Base-by-base conservation (phyloP, 2,329 filamentous ascomycete species). In the Calonectria pteridis region DNA sequence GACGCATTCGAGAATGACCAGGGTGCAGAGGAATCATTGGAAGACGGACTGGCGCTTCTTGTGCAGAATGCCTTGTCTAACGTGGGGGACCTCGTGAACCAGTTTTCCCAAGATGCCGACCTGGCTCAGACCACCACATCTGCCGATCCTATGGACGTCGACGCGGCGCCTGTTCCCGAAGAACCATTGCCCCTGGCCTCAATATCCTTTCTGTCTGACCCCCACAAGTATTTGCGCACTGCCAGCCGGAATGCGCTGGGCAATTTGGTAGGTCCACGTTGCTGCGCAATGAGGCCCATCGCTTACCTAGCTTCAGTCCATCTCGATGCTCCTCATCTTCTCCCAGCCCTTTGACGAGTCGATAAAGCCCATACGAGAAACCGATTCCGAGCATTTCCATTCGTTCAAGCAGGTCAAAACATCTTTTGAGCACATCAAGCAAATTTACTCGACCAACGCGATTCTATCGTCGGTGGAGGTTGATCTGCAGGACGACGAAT, bases 11-110 rank as follows among this genome's bases (percentile, higher is more conserved):
- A 77, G 23, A 50, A 69, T 16, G 75, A 79, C 1, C 72, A 74
- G 35, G 77, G 76, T 29, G 78, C 76, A 6, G 80, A 81, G 68
- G 79, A 80, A 35, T 82, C 81, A 28, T 76, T 85, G 13, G 84
- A 85, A 64, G 82, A 84, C 68, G 83, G 81, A 1, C 79, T 85
- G 53, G 84, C 82, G 33, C 80, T 85, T 23, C 80, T 86, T 11
- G 84, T 86, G 10, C 83, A 85, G 73, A 85, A 85, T 80, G 85
- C 85, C 63, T 79, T 86, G 29, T 84, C 83, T 67, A 84, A 85
- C 73, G 84, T 86, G 5, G 82, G 79, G 73, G 83, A 86, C 63
- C 78, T 86, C 55, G 83, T 85, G 31, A 80, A 77, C 43, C 81
- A 83, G 40, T 83, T 85, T 72, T 80, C 73, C 59, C 75, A 80